Conservation (phyloP, 2,329 filamentous ascomycete genomes). For the Diaporthe helianthi region DNA sequence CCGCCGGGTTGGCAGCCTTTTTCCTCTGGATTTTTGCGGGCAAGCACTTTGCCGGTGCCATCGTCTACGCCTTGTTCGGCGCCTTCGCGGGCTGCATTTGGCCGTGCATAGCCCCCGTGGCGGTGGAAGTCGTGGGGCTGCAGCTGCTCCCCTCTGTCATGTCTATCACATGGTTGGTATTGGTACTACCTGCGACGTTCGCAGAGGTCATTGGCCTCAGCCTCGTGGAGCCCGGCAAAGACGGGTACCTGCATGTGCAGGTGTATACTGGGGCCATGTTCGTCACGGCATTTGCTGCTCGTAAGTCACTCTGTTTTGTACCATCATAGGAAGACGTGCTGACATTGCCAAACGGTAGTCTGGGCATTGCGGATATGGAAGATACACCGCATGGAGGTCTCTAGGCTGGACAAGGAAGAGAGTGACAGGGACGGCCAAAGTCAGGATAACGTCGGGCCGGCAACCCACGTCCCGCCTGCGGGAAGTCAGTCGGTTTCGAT, state of each 20-base stretch:
- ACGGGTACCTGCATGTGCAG: slow-evolving; percentile 60
- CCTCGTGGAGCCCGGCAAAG: slow-evolving; percentile 51
- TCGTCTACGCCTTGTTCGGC: slow-evolving; percentile 76
- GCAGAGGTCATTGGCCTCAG: slow-evolving; percentile 69
- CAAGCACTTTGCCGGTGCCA: slow-evolving; percentile 66
- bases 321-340: background rate
- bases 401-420: slow-evolving; percentile 41
- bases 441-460: slow-evolving; percentile 36
- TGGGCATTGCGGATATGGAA: slow-evolving; percentile 54
- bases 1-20: slow-evolving; percentile 69
- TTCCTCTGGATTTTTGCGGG: slow-evolving; percentile 77
- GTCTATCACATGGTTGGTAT: slow-evolving; percentile 74
- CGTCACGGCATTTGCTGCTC: slow-evolving; percentile 58
- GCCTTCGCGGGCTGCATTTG: slow-evolving; percentile 75
- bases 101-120: slow-evolving; percentile 72
- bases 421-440: slow-evolving; percentile 41
- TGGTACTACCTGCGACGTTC: slow-evolving; percentile 75
- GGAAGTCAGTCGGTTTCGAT: slow-evolving; percentile 1
- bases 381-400: slow-evolving; percentile 47
- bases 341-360: slow-evolving; percentile 37
- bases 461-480: background rate
- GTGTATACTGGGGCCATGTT: slow-evolving; percentile 69
- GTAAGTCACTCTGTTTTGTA: slow-evolving; percentile 39
- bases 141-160: slow-evolving; percentile 70
- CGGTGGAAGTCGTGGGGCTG: slow-evolving; percentile 76